A percentile compares a stretch with the other conserved stretches of the same genome.
Conservation (phyloP, 2,329 filamentous ascomycete genomes). For the Xylaria sp. region DNA sequence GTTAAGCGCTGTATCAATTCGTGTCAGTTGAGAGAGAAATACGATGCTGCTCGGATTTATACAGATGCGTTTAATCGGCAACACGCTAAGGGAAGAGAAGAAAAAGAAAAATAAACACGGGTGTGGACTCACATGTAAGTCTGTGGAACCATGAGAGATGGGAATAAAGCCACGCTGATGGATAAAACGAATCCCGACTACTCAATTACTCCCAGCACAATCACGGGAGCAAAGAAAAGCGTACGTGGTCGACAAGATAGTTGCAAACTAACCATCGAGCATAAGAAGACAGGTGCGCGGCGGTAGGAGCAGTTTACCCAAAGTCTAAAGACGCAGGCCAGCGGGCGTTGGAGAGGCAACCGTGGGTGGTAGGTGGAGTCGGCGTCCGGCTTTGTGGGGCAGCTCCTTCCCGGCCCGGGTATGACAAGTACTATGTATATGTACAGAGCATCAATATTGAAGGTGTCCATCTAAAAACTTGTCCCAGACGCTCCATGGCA, state of each 20-base stretch:
- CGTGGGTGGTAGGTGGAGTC: conserved; percentile 28
- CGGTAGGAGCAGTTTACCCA: conserved; percentile 34
- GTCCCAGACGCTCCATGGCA: not conserved
- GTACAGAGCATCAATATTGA: too few species aligned
- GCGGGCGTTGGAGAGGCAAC: conserved; percentile 46
- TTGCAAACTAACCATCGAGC: conserved; percentile 34
- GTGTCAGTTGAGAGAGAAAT: not conserved
- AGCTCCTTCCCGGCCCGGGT: not conserved
- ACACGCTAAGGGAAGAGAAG: not conserved
- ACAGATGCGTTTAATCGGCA: not conserved
- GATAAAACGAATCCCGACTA: conserved; percentile 16
- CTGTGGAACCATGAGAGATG: conserved; percentile 36
- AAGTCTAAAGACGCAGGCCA: conserved; percentile 29
- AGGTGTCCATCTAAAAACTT: too few species aligned
- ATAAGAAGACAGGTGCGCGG: conserved; percentile 20
- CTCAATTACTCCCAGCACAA: conserved; percentile 26
- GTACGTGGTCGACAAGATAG: conserved; percentile 23
- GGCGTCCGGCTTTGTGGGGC: conserved; percentile 2
- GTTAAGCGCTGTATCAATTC: conserved; percentile 12
- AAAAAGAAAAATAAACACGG: conserved; percentile 25
- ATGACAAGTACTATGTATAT: not conserved
- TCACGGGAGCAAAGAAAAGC: conserved; percentile 16
- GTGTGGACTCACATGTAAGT: conserved; percentile 27
- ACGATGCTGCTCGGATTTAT: not conserved
- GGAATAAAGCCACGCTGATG: conserved; percentile 27